Conservation (phyloP, 169 alveolate genomes). For the Perkinsus olseni region DNA sequence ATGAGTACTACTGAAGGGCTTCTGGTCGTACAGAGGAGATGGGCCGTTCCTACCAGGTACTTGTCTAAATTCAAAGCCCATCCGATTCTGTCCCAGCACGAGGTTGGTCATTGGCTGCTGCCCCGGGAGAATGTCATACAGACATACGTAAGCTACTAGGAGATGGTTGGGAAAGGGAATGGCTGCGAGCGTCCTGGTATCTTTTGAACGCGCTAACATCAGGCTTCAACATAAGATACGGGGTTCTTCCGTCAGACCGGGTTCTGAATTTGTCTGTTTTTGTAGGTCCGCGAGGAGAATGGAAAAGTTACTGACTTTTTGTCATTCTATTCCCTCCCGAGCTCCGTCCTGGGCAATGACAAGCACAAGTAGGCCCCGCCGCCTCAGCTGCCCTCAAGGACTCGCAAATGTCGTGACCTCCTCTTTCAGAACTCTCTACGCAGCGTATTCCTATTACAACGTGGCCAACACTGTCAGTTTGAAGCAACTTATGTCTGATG, state of each 20-base stretch:
- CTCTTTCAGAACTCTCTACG: slow-evolving; percentile 32
- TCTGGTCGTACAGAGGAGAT: background rate
- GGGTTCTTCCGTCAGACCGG: too few relatives aligned
- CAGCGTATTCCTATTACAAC: slow-evolving; percentile 80
- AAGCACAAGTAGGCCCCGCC: slow-evolving; percentile 33
- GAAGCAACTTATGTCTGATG: slow-evolving; percentile 74
- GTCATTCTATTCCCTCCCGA: slow-evolving; percentile 83
- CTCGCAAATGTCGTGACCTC: background rate
- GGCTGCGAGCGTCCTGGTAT: too few relatives aligned
- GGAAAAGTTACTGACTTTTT: slow-evolving; percentile 79
- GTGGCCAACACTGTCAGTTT: slow-evolving; percentile 61
- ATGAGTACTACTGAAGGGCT: slow-evolving; percentile 40
- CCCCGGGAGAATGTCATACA: slow-evolving; percentile 79
- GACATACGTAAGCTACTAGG: slow-evolving; percentile 69
- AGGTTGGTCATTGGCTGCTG: slow-evolving; percentile 75
- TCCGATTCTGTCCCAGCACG: slow-evolving; percentile 70
- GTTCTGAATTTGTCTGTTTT: too few relatives aligned
- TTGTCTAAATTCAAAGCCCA: slow-evolving; percentile 55
- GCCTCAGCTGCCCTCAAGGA: background rate
- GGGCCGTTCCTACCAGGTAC: slow-evolving; percentile 11
- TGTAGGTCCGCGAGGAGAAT: slow-evolving; percentile 9
- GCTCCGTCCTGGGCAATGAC: slow-evolving; percentile 76
- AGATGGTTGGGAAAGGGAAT: too few relatives aligned
- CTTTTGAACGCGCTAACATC: too few relatives aligned
- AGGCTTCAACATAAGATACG: too few relatives aligned